phyloP scores from a whole-genome alignment of 306 rosid species.

The Cajanus cajan region DNA sequence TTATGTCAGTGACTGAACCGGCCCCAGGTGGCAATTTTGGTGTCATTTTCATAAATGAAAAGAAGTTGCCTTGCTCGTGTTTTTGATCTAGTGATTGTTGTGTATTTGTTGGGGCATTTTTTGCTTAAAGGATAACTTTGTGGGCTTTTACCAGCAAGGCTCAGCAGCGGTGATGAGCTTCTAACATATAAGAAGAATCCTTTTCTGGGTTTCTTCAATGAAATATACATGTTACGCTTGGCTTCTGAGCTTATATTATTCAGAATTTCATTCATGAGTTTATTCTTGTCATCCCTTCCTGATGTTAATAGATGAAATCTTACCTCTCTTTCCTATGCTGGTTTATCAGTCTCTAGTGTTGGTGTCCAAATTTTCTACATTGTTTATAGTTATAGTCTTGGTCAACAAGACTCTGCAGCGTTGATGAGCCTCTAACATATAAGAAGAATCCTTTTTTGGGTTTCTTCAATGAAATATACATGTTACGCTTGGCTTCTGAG shows the following conservation, averaged over 20 bases:
- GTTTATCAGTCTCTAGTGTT: background rate
- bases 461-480: conserved; percentile 44
- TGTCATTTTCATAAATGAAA: background rate
- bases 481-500: conserved; percentile 77
- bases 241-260: conserved; percentile 54
- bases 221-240: conserved; percentile 58
- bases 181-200: conserved; percentile 40
- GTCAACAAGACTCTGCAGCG: background rate
- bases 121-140: background rate
- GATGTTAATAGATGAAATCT: background rate
- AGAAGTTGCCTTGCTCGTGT: background rate
- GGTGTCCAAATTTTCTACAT: too few relatives aligned
- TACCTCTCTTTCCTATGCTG: background rate
- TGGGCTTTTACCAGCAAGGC: background rate
- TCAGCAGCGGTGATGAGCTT: conserved; percentile 50
- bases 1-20: background rate
- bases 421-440: conserved; percentile 56
- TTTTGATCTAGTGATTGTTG: background rate
- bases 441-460: conserved; percentile 30
- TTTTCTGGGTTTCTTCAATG: conserved; percentile 38
- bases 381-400: background rate
- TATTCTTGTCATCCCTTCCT: background rate
- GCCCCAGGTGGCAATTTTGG: background rate
- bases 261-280: background rate
- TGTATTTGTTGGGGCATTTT: background rate